A percentile compares a stretch with the other conserved stretches of the same genome.
Evolutionary conservation across 2,329 filamentous ascomycete genomes (phyloP).

Genomic region (Verticillium albo-atrum): DNA sequence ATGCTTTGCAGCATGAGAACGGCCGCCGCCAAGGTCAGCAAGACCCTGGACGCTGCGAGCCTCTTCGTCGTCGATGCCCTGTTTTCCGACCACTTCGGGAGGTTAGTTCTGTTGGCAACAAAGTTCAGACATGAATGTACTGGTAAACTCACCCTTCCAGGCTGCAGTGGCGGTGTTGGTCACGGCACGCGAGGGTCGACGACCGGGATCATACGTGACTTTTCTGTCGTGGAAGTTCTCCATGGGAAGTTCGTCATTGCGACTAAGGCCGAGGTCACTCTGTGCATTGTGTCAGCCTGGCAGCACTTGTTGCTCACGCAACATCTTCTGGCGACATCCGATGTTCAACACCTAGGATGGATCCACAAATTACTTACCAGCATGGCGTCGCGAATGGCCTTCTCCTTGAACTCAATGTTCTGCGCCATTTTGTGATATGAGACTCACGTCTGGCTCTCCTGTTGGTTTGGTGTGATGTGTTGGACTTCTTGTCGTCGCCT

Average conservation of each 20-base stretch:
- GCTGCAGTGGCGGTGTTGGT: neutral
- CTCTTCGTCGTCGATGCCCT: constrained; percentile 24
- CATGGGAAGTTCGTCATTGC: constrained; percentile 18
- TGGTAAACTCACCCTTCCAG: neutral
- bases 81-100: constrained; percentile 14
- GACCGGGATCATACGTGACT: neutral
- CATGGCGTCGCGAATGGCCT: neutral
- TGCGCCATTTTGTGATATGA: neutral
- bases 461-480: too few relatives aligned
- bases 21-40: constrained; percentile 14
- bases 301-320: neutral
- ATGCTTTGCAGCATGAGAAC: neutral
- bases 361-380: neutral
- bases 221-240: constrained; percentile 9
- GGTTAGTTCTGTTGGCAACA: neutral
- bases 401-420: neutral
- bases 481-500: neutral
- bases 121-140: neutral
- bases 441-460: neutral
- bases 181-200: neutral
- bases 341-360: neutral
- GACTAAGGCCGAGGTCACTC: constrained; percentile 23
- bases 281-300: constrained; percentile 3
- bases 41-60: constrained; percentile 18
- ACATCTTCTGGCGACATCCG: too few relatives aligned